These are phyloP conservation scores for Closterium sp. DNA, from an alignment of 139 green algal genomes.

Conservation along the genomic window DNA sequence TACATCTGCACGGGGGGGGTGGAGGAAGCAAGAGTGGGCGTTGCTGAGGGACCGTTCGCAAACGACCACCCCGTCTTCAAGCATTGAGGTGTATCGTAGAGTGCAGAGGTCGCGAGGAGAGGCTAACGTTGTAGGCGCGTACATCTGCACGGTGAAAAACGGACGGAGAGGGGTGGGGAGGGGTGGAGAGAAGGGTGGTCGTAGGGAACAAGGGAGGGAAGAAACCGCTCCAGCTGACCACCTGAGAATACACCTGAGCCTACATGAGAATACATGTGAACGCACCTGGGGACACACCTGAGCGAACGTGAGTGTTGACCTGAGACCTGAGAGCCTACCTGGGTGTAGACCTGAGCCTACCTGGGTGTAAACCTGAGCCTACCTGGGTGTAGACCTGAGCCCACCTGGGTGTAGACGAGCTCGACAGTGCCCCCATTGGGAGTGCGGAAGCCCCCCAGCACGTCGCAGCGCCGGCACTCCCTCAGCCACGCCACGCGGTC, in stretches of 20 bases:
- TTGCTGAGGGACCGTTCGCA: slow-evolving; percentile 37
- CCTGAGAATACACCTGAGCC: neutral
- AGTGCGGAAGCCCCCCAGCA: slow-evolving; percentile 45
- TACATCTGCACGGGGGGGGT: slow-evolving; percentile 13
- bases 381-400: neutral
- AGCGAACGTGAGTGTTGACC: neutral
- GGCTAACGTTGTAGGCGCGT: slow-evolving; percentile 32
- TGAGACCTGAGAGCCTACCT: neutral
- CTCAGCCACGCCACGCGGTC: slow-evolving; percentile 31
- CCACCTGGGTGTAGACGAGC: slow-evolving; percentile 50
- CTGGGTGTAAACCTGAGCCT: neutral
- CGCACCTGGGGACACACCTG: too few species aligned
- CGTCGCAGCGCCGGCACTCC: slow-evolving; percentile 44
- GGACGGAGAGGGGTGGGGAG: too few species aligned
- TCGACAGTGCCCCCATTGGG: slow-evolving; percentile 35
- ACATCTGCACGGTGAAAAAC: slow-evolving; percentile 20
- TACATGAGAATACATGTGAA: neutral
- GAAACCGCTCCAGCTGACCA: neutral
- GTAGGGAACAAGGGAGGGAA: too few species aligned
- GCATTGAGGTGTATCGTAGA: slow-evolving; percentile 15
- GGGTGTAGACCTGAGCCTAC: too few species aligned
- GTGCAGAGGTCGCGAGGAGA: slow-evolving; percentile 37
- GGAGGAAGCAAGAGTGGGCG: neutral
- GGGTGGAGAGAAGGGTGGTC: too few species aligned
- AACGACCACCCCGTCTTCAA: slow-evolving; percentile 20